Conservation (phyloP, 148 eudicot genomes). For the Rhododendron williamsianum region DNA sequence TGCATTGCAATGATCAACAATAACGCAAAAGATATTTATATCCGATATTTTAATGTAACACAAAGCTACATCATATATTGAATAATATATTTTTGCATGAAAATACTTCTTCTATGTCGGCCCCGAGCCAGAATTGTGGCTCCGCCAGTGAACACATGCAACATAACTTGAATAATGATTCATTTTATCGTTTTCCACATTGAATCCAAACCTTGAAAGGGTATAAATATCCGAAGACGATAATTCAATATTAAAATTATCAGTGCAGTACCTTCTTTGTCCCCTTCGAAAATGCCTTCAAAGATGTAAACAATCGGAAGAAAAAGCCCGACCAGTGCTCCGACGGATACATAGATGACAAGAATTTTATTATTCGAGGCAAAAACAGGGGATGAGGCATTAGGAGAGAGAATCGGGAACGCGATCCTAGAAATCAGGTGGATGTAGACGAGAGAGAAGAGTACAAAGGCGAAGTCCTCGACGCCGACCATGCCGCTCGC, state of each 20-base stretch:
- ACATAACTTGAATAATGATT: too few species aligned
- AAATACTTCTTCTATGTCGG: too few species aligned
- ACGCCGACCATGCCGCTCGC: slow-evolving; percentile 47
- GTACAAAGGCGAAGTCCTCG: slow-evolving; percentile 35
- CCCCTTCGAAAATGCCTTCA: slow-evolving; percentile 52
- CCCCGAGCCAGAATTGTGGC: too few species aligned
- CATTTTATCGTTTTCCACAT: neutral
- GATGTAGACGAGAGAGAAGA: slow-evolving; percentile 51
- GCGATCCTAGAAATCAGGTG: slow-evolving; percentile 42
- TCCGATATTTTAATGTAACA: too few species aligned
- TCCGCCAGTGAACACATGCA: too few species aligned
- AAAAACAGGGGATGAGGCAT: slow-evolving; percentile 29
- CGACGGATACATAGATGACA: slow-evolving; percentile 31
- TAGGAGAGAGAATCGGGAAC: slow-evolving; percentile 36
- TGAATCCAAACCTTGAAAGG: neutral
- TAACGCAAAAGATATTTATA: too few species aligned
- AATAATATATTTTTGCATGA: too few species aligned
- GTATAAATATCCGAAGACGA: neutral
- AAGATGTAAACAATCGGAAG: slow-evolving; percentile 62
- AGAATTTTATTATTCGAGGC: slow-evolving; percentile 27
- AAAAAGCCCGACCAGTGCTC: slow-evolving; percentile 50
- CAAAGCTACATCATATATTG: too few species aligned
- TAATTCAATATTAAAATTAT: neutral
- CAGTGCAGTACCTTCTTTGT: slow-evolving; percentile 34
- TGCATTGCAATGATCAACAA: too few species aligned